These are phyloP conservation scores for Colletotrichum spinosum DNA, from an alignment of 2,329 filamentous ascomycete genomes.

Conservation along the genomic window DNA sequence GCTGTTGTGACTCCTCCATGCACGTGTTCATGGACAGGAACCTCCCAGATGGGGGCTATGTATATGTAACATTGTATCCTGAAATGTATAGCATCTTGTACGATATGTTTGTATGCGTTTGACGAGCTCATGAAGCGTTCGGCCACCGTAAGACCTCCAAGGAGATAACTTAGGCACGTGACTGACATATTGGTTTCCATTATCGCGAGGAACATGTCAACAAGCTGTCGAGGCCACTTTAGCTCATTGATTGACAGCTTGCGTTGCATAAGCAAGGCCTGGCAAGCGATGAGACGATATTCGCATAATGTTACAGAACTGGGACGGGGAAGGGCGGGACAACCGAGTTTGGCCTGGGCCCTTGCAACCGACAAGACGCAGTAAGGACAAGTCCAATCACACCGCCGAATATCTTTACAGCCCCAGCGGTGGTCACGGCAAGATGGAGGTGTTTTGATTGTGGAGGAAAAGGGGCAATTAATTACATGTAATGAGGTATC, in stretches of 20 bases:
- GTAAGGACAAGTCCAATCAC: slow-evolving; percentile 23
- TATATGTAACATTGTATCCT: slow-evolving; percentile 34
- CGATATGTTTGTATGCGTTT: slow-evolving; percentile 30
- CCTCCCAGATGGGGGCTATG: too few relatives aligned
- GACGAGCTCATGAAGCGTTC: slow-evolving; percentile 1
- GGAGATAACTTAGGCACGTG: too few relatives aligned
- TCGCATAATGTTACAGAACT: slow-evolving; percentile 36
- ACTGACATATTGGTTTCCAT: too few relatives aligned
- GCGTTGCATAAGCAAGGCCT: slow-evolving; percentile 20
- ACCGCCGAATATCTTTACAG: slow-evolving; percentile 26
- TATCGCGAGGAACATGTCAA: too few relatives aligned
- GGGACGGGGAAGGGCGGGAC: slow-evolving; percentile 33
- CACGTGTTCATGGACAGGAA: too few relatives aligned
- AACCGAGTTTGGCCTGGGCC: slow-evolving; percentile 19
- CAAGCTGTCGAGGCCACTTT: background rate
- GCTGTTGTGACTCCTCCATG: background rate
- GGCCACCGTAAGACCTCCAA: too few relatives aligned
- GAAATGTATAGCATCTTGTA: slow-evolving; percentile 37
- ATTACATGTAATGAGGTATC: slow-evolving; percentile 5
- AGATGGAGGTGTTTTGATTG: too few relatives aligned
- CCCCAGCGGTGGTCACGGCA: background rate
- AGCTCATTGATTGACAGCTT: background rate
- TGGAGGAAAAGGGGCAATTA: slow-evolving; percentile 1
- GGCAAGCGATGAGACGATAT: slow-evolving; percentile 18
- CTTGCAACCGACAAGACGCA: slow-evolving; percentile 5